Evolutionary conservation across 306 rosid species (phyloP).

Genomic region (Medicago lupulina): DNA sequence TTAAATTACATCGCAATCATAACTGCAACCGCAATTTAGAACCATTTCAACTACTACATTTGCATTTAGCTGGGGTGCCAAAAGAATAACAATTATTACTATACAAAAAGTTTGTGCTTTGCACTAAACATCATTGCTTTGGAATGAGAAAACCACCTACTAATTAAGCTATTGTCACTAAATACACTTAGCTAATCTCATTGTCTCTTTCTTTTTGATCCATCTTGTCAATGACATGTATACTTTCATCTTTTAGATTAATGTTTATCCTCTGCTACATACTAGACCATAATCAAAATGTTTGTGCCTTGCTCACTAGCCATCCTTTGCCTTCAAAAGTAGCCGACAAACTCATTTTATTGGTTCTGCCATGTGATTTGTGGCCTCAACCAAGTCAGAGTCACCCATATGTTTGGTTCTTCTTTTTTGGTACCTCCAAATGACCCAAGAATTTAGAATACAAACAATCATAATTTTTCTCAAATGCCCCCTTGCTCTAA

Average conservation of each 20-base stretch:
- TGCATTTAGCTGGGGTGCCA: constrained; percentile 47
- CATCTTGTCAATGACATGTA: constrained; percentile 66
- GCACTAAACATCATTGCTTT: constrained; percentile 60
- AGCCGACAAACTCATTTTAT: constrained; percentile 94
- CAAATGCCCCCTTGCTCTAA: constrained; percentile 39
- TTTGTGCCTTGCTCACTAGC: constrained; percentile 60
- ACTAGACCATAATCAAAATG: constrained; percentile 78
- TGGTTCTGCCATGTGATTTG: constrained; percentile 79
- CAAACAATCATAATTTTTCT: constrained; percentile 57
- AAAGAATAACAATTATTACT: constrained; percentile 45
- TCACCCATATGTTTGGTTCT: constrained; percentile 63
- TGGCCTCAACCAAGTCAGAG: constrained; percentile 73
- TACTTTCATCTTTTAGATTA: constrained; percentile 58
- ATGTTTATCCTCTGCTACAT: constrained; percentile 79
- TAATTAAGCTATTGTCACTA: constrained; percentile 40
- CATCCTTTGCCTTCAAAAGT: constrained; percentile 56
- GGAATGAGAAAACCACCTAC: constrained; percentile 52
- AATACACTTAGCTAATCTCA: constrained; percentile 43
- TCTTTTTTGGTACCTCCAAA: constrained; percentile 45
- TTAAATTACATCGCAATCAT: too few relatives aligned
- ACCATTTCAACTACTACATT: not conserved
- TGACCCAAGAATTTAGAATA: constrained; percentile 37
- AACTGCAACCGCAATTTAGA: not conserved
- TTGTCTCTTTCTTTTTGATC: constrained; percentile 43
- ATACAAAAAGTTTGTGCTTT: constrained; percentile 49